Evolutionary conservation across 805 yeast species (phyloP).

Genomic region (Pichia sporocuriosa): DNA sequence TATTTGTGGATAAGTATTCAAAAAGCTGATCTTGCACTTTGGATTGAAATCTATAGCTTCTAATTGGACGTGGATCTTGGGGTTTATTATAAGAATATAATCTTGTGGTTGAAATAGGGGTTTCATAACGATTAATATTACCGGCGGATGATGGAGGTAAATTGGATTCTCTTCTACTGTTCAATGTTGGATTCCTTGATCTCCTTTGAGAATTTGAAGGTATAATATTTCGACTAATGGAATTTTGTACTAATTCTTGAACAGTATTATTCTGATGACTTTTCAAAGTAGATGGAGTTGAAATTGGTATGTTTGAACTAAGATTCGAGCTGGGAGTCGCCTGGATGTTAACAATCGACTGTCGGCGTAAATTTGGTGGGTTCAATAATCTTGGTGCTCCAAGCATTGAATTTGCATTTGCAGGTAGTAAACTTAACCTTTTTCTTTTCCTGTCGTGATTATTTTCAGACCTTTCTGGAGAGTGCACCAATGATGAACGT

Average conservation of each 20-base stretch:
- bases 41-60: slow-evolving; percentile 63
- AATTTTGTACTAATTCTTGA: slow-evolving; percentile 25
- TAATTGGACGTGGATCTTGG: slow-evolving; percentile 67
- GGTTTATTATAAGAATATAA: slow-evolving; percentile 12
- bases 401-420: slow-evolving; percentile 19
- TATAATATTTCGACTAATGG: slow-evolving; percentile 20
- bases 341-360: slow-evolving; percentile 17
- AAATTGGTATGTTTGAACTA: neutral
- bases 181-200: neutral
- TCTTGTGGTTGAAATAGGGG: slow-evolving; percentile 6
- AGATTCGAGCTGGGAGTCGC: neutral
- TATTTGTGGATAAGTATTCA: slow-evolving; percentile 54
- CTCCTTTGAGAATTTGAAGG: slow-evolving; percentile 6
- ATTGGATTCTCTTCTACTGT: slow-evolving; percentile 13
- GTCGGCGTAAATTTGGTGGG: slow-evolving; percentile 19
- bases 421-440: slow-evolving; percentile 25
- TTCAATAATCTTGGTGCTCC: slow-evolving; percentile 28
- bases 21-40: slow-evolving; percentile 60
- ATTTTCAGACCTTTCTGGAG: slow-evolving; percentile 7
- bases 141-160: slow-evolving; percentile 11
- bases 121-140: neutral
- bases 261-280: slow-evolving; percentile 8
- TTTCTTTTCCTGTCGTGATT: slow-evolving; percentile 17
- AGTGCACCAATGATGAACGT: slow-evolving; percentile 7
- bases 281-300: neutral